These are phyloP conservation scores for Coccomyxa sp. DNA, from an alignment of 139 green algal species.

Conservation along the genomic window DNA sequence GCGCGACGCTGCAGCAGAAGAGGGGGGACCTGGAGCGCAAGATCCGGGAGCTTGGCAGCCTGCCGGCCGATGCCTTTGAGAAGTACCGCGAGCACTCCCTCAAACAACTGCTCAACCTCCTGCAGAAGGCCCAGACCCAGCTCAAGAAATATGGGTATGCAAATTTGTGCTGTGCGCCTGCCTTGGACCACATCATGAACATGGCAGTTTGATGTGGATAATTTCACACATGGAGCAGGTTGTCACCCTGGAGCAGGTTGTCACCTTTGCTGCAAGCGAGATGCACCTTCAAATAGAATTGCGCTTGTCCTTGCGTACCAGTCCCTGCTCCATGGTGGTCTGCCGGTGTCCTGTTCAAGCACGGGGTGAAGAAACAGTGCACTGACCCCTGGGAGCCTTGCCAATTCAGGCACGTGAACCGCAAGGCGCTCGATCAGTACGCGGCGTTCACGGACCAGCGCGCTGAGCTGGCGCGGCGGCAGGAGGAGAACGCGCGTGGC, in stretches of 20 bases:
- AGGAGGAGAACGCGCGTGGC: conserved; percentile 54
- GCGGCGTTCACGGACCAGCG: conserved; percentile 88
- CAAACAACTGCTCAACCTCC: conserved; percentile 63
- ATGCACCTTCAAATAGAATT: too few relatives aligned
- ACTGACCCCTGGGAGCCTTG: too few relatives aligned
- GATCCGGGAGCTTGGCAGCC: conserved; percentile 86
- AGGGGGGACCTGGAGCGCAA: conserved; percentile 68
- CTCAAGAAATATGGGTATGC: conserved; percentile 59
- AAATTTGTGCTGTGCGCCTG: background rate
- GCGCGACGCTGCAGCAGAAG: conserved; percentile 39
- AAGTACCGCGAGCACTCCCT: conserved; percentile 43
- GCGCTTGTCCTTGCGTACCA: too few relatives aligned
- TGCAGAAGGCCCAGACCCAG: conserved; percentile 51
- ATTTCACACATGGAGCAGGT: too few relatives aligned
- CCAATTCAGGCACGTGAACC: conserved; percentile 76
- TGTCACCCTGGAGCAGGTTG: too few relatives aligned
- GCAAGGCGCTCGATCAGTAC: conserved; percentile 96
- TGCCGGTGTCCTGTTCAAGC: too few relatives aligned
- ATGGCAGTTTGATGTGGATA: too few relatives aligned
- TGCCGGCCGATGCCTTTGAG: conserved; percentile 85
- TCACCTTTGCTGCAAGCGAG: too few relatives aligned
- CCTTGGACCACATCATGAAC: too few relatives aligned
- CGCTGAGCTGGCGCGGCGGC: conserved; percentile 64
- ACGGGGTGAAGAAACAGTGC: too few relatives aligned
- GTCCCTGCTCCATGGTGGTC: too few relatives aligned